Conservation (phyloP, 805 yeast genomes). For the Saturnispora sanitii region DNA sequence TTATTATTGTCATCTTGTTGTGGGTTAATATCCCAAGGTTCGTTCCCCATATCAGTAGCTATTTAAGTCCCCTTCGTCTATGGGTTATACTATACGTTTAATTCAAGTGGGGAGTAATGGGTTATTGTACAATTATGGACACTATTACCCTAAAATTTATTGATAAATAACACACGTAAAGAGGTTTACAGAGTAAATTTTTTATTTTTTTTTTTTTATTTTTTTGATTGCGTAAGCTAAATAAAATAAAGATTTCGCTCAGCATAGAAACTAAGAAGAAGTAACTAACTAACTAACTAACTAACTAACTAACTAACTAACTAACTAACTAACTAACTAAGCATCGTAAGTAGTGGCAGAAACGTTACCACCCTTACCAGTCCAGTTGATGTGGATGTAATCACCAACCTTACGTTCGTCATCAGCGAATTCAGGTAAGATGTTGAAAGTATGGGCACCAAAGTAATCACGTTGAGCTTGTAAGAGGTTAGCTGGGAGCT, state of each 20-base stretch:
- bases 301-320: constrained; percentile 24
- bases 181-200: neutral
- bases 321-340: constrained; percentile 26
- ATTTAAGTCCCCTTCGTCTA: neutral
- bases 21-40: neutral
- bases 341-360: constrained; percentile 94
- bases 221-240: neutral
- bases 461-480: constrained; percentile 99
- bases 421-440: constrained; percentile 77
- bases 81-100: too few species aligned
- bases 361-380: constrained; percentile 97
- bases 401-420: constrained; percentile 67
- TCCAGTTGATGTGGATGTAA: constrained; percentile 97
- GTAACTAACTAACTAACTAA: neutral
- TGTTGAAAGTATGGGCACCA: constrained; percentile 98
- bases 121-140: too few species aligned
- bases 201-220: too few species aligned
- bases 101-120: too few species aligned
- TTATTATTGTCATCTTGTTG: too few species aligned
- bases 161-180: neutral
- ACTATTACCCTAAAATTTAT: too few species aligned
- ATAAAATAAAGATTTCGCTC: too few species aligned
- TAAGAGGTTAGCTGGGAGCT: constrained; percentile 92
- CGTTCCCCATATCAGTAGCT: neutral
- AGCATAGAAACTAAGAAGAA: neutral